Evolutionary conservation across 2,329 filamentous ascomycete genomes (phyloP), one percentile per base, ranked within the genome.

Genomic region (Graphiopsis chlorocephala): DNA sequence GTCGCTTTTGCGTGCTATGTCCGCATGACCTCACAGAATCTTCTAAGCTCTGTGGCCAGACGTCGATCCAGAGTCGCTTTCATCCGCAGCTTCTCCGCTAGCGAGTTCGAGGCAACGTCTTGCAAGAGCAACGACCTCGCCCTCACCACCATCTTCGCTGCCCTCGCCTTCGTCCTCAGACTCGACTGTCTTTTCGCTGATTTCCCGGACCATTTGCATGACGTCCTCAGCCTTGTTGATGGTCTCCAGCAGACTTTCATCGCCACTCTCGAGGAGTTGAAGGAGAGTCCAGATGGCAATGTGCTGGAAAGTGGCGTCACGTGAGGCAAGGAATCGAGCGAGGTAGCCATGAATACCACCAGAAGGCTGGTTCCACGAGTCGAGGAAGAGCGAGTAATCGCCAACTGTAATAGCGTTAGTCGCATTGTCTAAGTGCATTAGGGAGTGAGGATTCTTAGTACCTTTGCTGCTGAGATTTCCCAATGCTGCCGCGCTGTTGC

Each of bases 241-340:
- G 57, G 92, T 87, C 58, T 89, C 88, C 68, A 97, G 90, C n/a
- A 99, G 83, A 63, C 88, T 90, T 79, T 91, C 89, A 75, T 99
- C 94, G 76, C 96, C 93, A 0, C 94, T 97, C 79, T 99, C 95
- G 59, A 99, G 88, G 4, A 99, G 85, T 76, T 99, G 95, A 3
- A 99, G 85, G 56, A 99, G 81, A 1, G 95, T 99, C 95, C 95
- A 99, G 68, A 98, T 97, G 59, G 95, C 95, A 74, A 99, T 99
- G 76, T 99, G 95, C 79, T 99, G 95, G 83, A 99, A 99, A 0
- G 95, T 99, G 0, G 95, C 89, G 75, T 99, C 95, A 47, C 93
- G 94, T 68, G 93, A 97, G 52, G 91, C 91, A 20, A 99, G 84
- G 83, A 99, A 99, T 63, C 94, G 89, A 72, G 89, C 91, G 38